These are phyloP conservation scores for Carex scoparia DNA, from an alignment of 176 grass and related monocot species.

Conservation along the genomic window DNA sequence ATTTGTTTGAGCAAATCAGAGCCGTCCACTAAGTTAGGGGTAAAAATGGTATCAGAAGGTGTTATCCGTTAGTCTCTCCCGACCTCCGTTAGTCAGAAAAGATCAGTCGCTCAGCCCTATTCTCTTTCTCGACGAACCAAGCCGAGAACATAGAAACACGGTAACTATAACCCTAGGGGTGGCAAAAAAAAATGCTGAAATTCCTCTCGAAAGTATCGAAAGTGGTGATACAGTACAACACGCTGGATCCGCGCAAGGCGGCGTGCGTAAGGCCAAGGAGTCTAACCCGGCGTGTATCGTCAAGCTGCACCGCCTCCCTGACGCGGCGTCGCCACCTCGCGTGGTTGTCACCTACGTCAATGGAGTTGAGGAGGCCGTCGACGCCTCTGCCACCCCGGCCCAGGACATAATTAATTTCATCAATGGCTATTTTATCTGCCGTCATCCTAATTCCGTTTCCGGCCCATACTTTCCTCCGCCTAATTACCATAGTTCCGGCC, in stretches of 20 bases:
- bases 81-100: no score
- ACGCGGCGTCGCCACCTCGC: constrained; percentile 29
- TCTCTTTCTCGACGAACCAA: not conserved
- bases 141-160: not conserved
- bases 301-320: constrained; percentile 75
- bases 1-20: no score
- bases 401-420: constrained; percentile 34
- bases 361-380: constrained; percentile 63
- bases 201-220: constrained; percentile 50
- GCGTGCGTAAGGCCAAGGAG: constrained; percentile 91
- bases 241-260: constrained; percentile 81
- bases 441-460: no score
- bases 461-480: no score
- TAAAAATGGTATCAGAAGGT: no score
- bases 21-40: no score
- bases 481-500: no score
- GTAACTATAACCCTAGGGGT: not conserved
- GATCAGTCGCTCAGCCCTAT: no score
- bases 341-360: constrained; percentile 79
- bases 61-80: no score
- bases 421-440: no score
- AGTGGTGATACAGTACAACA: constrained; percentile 77
- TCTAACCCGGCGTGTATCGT: constrained; percentile 87
- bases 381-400: constrained; percentile 49
- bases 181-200: constrained; percentile 49